These are phyloP conservation scores for Monosporascus sp. DNA, from an alignment of 2,329 filamentous ascomycete genomes.

Conservation along the genomic window DNA sequence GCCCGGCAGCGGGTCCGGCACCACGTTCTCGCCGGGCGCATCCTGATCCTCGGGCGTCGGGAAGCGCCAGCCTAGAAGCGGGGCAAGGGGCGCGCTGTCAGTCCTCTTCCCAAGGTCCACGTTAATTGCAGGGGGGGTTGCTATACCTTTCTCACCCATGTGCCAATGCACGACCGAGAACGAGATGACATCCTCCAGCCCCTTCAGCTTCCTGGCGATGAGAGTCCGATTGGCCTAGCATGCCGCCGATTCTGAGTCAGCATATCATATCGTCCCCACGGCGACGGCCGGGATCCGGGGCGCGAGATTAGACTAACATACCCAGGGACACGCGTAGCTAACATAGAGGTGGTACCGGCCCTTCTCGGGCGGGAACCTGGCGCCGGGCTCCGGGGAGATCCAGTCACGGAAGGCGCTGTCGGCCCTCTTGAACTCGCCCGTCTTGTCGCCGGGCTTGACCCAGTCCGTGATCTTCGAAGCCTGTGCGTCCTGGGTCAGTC, in stretches of 20 bases:
- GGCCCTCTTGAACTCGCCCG: slow-evolving; percentile 90
- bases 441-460: slow-evolving; percentile 71
- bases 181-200: slow-evolving; percentile 76
- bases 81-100: slow-evolving; percentile 3
- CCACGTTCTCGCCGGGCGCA: slow-evolving; percentile 54
- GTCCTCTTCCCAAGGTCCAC: slow-evolving; percentile 35
- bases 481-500: slow-evolving; percentile 6
- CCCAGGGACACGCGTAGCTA: slow-evolving; percentile 91
- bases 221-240: slow-evolving; percentile 69
- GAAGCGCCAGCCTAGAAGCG: slow-evolving; percentile 70
- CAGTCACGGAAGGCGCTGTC: slow-evolving; percentile 75
- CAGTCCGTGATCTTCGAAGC: slow-evolving; percentile 67
- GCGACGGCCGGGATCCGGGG: not conserved
- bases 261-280: not conserved
- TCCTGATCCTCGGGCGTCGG: slow-evolving; percentile 54
- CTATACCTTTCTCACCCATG: slow-evolving; percentile 53
- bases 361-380: slow-evolving; percentile 78
- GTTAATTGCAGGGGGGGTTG: not conserved
- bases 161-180: slow-evolving; percentile 91
- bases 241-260: not conserved
- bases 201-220: slow-evolving; percentile 86
- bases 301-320: slow-evolving; percentile 20
- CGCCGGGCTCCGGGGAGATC: slow-evolving; percentile 66
- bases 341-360: slow-evolving; percentile 92
- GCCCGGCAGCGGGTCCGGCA: slow-evolving; percentile 63